Conservation (phyloP, 495 filamentous ascomycete species). For the Aspergillus funiculosus region DNA sequence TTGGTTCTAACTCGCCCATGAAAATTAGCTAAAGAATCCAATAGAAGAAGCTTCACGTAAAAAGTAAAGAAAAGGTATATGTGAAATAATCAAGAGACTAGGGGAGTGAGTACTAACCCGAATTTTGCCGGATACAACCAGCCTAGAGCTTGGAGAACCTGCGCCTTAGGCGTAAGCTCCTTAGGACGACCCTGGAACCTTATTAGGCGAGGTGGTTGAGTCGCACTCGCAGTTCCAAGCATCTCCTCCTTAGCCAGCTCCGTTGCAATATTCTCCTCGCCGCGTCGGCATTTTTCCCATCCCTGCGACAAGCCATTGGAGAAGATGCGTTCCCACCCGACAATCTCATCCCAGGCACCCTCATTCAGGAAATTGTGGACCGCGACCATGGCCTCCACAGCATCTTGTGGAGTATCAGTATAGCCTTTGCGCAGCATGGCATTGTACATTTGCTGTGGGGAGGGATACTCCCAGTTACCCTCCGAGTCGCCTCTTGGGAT, state of each 20-base stretch:
- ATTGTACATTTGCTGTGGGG: constrained; percentile 99
- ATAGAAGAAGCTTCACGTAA: not conserved
- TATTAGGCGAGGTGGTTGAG: constrained; percentile 60
- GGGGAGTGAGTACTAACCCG: constrained; percentile 45
- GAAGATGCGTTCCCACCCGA: constrained; percentile 86
- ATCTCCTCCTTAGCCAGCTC: constrained; percentile 37
- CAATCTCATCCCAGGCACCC: constrained; percentile 91
- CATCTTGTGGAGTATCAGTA: constrained; percentile 85
- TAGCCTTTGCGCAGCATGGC: constrained; percentile 93
- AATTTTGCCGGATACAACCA: constrained; percentile 74
- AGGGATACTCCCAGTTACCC: constrained; percentile 94
- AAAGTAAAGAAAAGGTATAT: constrained; percentile 10
- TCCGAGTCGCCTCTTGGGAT: constrained; percentile 73
- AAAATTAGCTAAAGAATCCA: too few species aligned
- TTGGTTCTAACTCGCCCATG: constrained; percentile 60
- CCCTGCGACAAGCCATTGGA: constrained; percentile 60
- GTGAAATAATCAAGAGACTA: not conserved
- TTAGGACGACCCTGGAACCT: constrained; percentile 82
- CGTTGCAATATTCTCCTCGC: constrained; percentile 56
- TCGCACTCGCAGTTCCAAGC: constrained; percentile 33
- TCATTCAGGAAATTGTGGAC: constrained; percentile 98
- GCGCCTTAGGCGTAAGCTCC: constrained; percentile 86
- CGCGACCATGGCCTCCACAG: constrained; percentile 94
- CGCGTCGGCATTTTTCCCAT: constrained; percentile 67
- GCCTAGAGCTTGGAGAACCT: constrained; percentile 69